These are phyloP conservation scores for Lipomyces mesembrius DNA, from an alignment of 805 yeast species.

Conservation along the genomic window DNA sequence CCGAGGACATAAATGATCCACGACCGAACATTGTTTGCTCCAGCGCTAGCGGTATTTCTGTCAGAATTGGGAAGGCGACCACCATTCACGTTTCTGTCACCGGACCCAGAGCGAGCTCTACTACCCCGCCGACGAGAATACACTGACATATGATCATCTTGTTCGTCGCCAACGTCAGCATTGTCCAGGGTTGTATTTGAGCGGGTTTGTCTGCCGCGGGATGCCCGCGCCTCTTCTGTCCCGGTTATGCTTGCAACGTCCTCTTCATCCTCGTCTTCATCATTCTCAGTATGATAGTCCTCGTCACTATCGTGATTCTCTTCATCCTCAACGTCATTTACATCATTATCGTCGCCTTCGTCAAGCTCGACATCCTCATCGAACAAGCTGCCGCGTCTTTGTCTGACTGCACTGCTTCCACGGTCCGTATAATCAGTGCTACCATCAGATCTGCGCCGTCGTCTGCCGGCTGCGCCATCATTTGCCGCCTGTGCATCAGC, in stretches of 20 bases:
- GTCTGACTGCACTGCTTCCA: conserved; percentile 18
- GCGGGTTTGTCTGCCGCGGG: not conserved
- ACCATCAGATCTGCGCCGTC: conserved; percentile 30
- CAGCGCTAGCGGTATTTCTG: not conserved
- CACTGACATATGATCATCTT: conserved; percentile 15
- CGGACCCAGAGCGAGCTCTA: conserved; percentile 4
- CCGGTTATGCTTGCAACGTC: conserved; percentile 3
- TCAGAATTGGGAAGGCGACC: not conserved
- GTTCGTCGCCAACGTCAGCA: conserved; percentile 35
- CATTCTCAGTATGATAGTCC: conserved; percentile 27
- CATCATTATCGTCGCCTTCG: conserved; percentile 12
- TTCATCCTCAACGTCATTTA: conserved; percentile 18
- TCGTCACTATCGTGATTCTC: conserved; percentile 27
- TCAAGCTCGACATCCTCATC: conserved; percentile 19
- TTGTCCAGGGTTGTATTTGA: no score
- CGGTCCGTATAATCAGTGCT: conserved; percentile 19
- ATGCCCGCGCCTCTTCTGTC: not conserved
- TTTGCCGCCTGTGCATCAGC: conserved; percentile 14
- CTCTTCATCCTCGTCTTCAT: conserved; percentile 25
- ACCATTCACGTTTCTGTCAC: not conserved
- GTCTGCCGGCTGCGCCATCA: conserved; percentile 16
- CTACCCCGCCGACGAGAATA: conserved; percentile 19
- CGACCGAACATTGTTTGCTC: conserved; percentile 45
- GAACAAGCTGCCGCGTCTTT: conserved; percentile 2
- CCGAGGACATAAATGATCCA: conserved; percentile 71